Evolutionary conservation across 208 protist species (phyloP), one percentile per base, ranked within the genome.

Genomic region (Phytomonas sp.): DNA sequence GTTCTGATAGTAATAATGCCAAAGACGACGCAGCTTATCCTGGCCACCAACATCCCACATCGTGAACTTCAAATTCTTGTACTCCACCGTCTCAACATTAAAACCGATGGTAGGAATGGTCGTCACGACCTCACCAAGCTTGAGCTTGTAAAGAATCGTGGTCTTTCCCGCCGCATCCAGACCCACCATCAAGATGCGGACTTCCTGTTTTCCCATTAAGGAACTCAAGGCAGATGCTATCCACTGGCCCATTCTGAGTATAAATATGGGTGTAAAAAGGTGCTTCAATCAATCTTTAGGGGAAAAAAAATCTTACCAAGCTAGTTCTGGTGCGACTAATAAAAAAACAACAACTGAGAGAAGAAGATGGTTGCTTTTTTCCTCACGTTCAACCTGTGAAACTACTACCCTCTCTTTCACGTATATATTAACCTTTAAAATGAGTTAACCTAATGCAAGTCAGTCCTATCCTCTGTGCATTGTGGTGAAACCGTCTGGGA

Each of bases 141-240:
- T 99, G 52, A 99, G 86, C 81, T 98, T 98, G 91, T 99, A 98
- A 16, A 99, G 84, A 63, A 99, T 97, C 30, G 95, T 98, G 26
- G 98, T 99, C 84, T 99, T 99, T 69, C 98, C 98, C 26, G 97
- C 96, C 62, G 89, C 97, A 86, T 99, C 98, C 29, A 99, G 89
- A 26, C 98, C 98, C 23, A 99, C 86, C 93, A 99, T 98, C n/a
- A 99, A 81, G 70, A 99, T 98, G 52, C 95, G 91, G 63, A 97
- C 89, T 74, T 99, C 94, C 82, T 98, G 95, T 79, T 98, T 98
- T 5, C 95, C 95, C 72, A 98, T 86, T 40, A 98, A 78, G 30
- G 85, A 93, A 16, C 80, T 86, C 59, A 92, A 89, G 33, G 73
- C 77, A 63, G 72, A 75, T 12, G 77, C 72, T 60, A 81, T 52